Conservation (phyloP, 1,139 yeast genomes). For the Candida sojae region DNA sequence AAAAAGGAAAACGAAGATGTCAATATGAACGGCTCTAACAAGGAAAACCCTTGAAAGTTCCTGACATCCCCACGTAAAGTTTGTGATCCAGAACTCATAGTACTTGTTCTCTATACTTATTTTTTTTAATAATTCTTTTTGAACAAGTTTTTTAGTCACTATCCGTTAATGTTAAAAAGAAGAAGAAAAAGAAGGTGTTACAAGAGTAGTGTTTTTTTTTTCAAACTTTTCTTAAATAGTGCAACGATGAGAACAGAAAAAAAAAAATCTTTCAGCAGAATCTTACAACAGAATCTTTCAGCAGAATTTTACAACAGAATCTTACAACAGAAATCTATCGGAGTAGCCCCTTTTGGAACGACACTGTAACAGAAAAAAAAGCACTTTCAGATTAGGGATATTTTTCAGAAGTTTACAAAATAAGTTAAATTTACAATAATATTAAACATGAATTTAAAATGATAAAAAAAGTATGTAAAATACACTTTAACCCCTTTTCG, state of each 20-base stretch:
- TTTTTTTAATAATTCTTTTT: constrained; percentile 12
- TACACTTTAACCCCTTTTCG: constrained; percentile 14
- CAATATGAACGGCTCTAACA: constrained; percentile 11
- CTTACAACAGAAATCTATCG: too few relatives aligned
- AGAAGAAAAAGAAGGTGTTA: constrained; percentile 18
- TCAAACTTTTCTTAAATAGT: background rate
- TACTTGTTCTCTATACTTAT: constrained; percentile 17
- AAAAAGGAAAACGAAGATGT: constrained; percentile 10
- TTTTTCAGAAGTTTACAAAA: too few relatives aligned
- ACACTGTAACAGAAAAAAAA: background rate
- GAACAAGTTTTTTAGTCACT: constrained; percentile 27
- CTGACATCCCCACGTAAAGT: constrained; percentile 16
- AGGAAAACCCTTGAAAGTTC: constrained; percentile 18
- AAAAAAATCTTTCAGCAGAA: too few relatives aligned
- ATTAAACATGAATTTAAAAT: constrained; percentile 14
- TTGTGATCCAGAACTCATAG: constrained; percentile 10
- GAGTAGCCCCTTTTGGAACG: too few relatives aligned
- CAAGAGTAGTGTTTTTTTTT: constrained; percentile 5
- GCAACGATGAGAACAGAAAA: too few relatives aligned
- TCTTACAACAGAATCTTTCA: too few relatives aligned
- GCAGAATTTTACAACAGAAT: too few relatives aligned
- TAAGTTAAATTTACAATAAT: constrained; percentile 6
- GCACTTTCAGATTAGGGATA: background rate
- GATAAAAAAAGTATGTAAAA: constrained; percentile 16
- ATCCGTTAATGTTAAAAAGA: constrained; percentile 52